These are phyloP conservation scores for Fonsecaea erecta DNA, from an alignment of 2,329 filamentous ascomycete species.

Conservation along the genomic window DNA sequence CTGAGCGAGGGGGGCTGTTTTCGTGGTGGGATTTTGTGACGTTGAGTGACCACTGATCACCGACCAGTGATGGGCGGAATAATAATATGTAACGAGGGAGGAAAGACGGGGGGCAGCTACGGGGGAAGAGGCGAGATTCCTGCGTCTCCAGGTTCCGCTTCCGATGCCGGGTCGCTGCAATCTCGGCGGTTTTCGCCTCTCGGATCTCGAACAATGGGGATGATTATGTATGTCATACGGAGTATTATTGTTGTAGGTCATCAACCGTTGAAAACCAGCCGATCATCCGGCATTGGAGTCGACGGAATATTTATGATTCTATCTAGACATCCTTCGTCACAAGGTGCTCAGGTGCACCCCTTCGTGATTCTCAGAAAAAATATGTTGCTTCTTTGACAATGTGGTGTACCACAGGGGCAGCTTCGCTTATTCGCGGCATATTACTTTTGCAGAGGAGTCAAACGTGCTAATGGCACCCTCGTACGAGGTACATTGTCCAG, in stretches of 20 bases:
- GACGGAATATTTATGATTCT: not conserved
- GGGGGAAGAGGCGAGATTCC: no score
- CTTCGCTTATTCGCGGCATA: slow-evolving; percentile 10
- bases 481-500: no score
- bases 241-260: no score
- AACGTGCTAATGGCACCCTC: no score
- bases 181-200: slow-evolving; percentile 7
- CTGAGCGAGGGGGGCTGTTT: not conserved
- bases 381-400: not conserved
- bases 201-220: slow-evolving; percentile 1
- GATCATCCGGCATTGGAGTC: not conserved
- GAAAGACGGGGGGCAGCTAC: not conserved
- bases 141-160: not conserved
- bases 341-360: not conserved
- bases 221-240: no score
- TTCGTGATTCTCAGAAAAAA: not conserved
- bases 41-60: no score
- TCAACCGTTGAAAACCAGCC: no score
- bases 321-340: not conserved
- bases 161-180: slow-evolving; percentile 10
- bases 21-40: slow-evolving; percentile 17
- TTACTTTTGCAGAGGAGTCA: not conserved
- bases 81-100: slow-evolving; percentile 10
- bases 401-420: not conserved
- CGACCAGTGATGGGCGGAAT: no score